Base-by-base conservation (phyloP, 2,329 filamentous ascomycete species). In the Sphaerostilbella broomeana region DNA sequence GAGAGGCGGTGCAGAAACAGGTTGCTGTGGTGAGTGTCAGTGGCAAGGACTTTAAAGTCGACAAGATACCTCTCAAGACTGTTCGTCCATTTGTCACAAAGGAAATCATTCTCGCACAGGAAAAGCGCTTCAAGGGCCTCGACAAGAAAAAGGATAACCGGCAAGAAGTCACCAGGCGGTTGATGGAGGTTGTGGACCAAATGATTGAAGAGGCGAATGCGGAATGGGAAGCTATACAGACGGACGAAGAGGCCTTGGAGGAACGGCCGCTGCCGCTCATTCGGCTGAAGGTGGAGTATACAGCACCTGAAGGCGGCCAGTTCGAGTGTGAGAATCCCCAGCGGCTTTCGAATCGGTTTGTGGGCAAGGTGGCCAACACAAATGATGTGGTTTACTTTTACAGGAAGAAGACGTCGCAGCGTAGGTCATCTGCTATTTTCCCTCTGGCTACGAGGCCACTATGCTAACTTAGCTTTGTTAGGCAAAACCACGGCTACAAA, bases 241-340 rank as follows among this genome's bases (percentile, higher is more conserved):
- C 78, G 5, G 75, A 76, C 1, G 70, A 70, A 2, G 72, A 77
- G 5, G 76, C 78, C 2, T 55, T 70, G 3, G 74, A 81, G 39
- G 71, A 70, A 25, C 63, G 77, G 2, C 90, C 90, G 0, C 65
- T 92, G 22, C 92, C 92, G 0, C 72, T 98, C 1, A 81, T 98
- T 26, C 79, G 92, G 15, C 74, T 98, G 12, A 87, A 89, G 45
- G 89, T 98, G 1, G 92, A 98, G 54, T 92, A 87, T 49, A 84
- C 86, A 0, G 80, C 88, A 0, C 84, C 84, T 0, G 86, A 94
- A 30, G 88, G 87, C 4, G 85, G 87, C 11, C 77, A 79, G 24
- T 98, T 87, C 53, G 86, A 97, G 50, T 82, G 84, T 47, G 92
- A 97, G 59, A 98, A 98, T 45, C 89, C 92, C 0, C 92, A 97